These are phyloP conservation scores for Lactifluus hygrophoroides DNA, from an alignment of 768 basidiomycete genomes.

Conservation along the genomic window DNA sequence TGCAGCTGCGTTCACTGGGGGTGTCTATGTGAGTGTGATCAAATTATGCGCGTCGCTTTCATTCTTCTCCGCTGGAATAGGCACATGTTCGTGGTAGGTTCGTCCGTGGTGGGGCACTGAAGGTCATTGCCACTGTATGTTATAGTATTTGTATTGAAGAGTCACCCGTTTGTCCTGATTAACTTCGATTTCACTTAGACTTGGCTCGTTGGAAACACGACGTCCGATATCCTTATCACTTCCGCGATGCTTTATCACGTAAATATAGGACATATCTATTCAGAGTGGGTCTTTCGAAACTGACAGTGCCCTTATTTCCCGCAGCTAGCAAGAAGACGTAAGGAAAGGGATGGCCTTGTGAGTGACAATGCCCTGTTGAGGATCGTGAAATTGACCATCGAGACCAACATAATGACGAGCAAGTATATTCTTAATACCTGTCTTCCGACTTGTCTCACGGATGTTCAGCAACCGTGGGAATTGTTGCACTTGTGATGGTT, in stretches of 20 bases:
- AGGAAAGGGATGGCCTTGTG: not conserved
- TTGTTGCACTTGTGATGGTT: not conserved
- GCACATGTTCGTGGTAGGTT: not conserved
- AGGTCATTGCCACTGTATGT: not conserved
- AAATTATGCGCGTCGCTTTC: no score
- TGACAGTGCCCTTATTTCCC: not conserved
- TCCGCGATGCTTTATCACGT: slow-evolving; percentile 3
- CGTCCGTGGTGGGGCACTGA: not conserved
- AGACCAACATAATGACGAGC: slow-evolving; percentile 22
- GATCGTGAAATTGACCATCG: slow-evolving; percentile 23
- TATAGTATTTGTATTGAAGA: not conserved
- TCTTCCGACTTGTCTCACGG: not conserved
- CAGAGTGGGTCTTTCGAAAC: not conserved
- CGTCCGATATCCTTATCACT: slow-evolving; percentile 1
- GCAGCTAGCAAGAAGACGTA: not conserved
- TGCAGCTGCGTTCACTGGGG: not conserved
- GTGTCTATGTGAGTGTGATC: not conserved
- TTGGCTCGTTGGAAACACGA: slow-evolving; percentile 1
- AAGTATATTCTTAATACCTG: not conserved
- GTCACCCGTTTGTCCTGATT: not conserved
- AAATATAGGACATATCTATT: not conserved
- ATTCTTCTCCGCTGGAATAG: not conserved
- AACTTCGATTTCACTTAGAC: not conserved
- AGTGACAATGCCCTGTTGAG: slow-evolving; percentile 6
- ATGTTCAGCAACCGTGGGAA: not conserved